These are phyloP conservation scores for Aspergillus sp. DNA, from an alignment of 2,329 filamentous ascomycete species.

Conservation along the genomic window DNA sequence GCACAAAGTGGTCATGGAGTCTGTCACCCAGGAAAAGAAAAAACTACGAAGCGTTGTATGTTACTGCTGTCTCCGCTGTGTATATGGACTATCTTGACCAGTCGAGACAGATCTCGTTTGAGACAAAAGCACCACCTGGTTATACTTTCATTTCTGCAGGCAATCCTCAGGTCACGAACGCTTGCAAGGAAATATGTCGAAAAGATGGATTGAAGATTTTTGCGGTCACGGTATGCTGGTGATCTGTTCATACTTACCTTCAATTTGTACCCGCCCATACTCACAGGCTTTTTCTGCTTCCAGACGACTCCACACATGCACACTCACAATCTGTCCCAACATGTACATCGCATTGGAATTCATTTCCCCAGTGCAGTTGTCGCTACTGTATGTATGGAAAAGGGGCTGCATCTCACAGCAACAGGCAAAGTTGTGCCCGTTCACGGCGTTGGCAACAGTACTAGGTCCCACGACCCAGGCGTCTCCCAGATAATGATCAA, in stretches of 20 bases:
- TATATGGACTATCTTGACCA: conserved; percentile 25
- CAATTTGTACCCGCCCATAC: conserved; percentile 1
- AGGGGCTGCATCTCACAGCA: conserved; percentile 39
- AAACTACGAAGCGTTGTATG: conserved; percentile 48
- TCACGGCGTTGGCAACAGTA: conserved; percentile 18
- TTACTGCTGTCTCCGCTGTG: conserved; percentile 8
- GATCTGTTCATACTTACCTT: conserved; percentile 4
- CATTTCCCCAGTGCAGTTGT: conserved; percentile 56
- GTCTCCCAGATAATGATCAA: conserved; percentile 42
- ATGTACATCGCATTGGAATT: conserved; percentile 55
- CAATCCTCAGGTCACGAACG: conserved; percentile 50
- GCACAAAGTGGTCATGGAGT: conserved; percentile 53
- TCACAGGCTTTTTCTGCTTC: conserved; percentile 1
- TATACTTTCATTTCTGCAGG: conserved; percentile 56
- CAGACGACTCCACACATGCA: conserved; percentile 44
- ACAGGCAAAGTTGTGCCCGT: conserved; percentile 41
- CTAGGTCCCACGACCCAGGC: conserved; percentile 21
- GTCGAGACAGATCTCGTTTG: conserved; percentile 45
- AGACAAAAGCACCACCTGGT: conserved; percentile 48
- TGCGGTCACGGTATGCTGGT: conserved; percentile 51
- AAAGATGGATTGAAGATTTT: conserved; percentile 47
- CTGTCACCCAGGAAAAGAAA: conserved; percentile 52
- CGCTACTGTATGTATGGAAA: conserved; percentile 45
- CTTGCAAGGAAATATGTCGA: conserved; percentile 53
- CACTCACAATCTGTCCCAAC: conserved; percentile 48